Conservation (phyloP, 257 asterid genomes). For the Nicotiana tabacum region DNA sequence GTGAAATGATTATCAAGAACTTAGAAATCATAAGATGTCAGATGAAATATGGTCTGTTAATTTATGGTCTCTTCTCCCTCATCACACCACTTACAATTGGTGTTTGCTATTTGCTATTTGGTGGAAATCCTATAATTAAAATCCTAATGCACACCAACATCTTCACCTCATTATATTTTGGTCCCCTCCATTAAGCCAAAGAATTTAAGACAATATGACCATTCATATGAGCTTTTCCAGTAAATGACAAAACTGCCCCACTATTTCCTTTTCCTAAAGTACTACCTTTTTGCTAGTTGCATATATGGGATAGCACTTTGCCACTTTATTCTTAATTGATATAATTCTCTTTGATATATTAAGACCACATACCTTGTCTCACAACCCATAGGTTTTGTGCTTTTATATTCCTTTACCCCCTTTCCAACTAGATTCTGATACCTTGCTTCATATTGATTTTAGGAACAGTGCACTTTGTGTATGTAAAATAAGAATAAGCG, state of each 20-base stretch:
- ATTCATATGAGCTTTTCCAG: slow-evolving; percentile 20
- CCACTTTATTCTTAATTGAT: slow-evolving; percentile 33
- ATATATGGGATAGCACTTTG: slow-evolving; percentile 22
- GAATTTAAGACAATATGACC: slow-evolving; percentile 24
- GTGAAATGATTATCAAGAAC: slow-evolving; percentile 6
- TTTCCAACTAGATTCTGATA: slow-evolving; percentile 36
- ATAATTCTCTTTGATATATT: slow-evolving; percentile 17
- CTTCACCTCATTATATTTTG: slow-evolving; percentile 10
- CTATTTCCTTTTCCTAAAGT: slow-evolving; percentile 21
- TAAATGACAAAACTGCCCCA: slow-evolving; percentile 35
- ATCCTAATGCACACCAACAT: slow-evolving; percentile 11
- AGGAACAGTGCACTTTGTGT: slow-evolving; percentile 4
- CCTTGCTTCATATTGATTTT: slow-evolving; percentile 31
- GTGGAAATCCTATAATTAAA: background rate
- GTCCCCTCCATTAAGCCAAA: slow-evolving; percentile 28
- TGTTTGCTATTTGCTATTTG: background rate
- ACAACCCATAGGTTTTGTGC: background rate
- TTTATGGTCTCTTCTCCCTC: background rate
- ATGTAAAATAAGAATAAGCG: background rate
- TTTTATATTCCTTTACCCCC: slow-evolving; percentile 27
- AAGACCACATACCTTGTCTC: slow-evolving; percentile 13
- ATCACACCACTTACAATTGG: background rate
- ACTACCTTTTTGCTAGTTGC: slow-evolving; percentile 26
- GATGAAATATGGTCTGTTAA: background rate
- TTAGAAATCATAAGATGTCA: background rate